These are phyloP conservation scores for Cadophora gregata DNA, from an alignment of 2,329 filamentous ascomycete genomes.

Conservation along the genomic window DNA sequence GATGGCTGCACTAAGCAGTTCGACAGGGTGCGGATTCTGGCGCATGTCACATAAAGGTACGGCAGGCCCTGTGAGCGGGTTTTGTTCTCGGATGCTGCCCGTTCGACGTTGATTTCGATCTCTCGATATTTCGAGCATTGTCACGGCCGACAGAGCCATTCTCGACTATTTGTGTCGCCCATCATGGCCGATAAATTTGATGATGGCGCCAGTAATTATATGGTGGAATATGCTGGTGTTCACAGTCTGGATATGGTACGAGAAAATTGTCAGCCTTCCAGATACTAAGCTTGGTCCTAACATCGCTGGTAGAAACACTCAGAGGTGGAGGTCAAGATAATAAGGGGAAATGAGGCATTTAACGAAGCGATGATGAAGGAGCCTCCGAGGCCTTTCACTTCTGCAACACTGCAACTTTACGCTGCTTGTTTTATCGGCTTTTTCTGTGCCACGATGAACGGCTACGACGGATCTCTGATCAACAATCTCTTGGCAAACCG, in stretches of 20 bases:
- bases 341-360: constrained; percentile 59
- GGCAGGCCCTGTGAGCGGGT: constrained; percentile 22
- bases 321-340: constrained; percentile 48
- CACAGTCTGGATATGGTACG: constrained; percentile 27
- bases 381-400: constrained; percentile 51
- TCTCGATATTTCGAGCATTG: constrained; percentile 18
- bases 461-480: constrained; percentile 58
- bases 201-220: constrained; percentile 23
- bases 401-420: constrained; percentile 50
- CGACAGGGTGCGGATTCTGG: constrained; percentile 24
- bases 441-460: constrained; percentile 58
- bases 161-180: constrained; percentile 19
- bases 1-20: constrained; percentile 18
- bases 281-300: background rate
- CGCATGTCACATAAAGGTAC: constrained; percentile 34
- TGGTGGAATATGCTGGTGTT: constrained; percentile 22
- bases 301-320: constrained; percentile 38
- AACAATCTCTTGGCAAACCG: constrained; percentile 54
- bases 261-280: constrained; percentile 20
- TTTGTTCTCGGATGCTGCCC: constrained; percentile 20
- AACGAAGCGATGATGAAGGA: constrained; percentile 61
- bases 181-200: constrained; percentile 28
- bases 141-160: constrained; percentile 23
- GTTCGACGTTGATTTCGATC: constrained; percentile 20
- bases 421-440: constrained; percentile 54